These are phyloP conservation scores for Zasmidium citrigriseum DNA, from an alignment of 2,329 filamentous ascomycete genomes.

Conservation along the genomic window DNA sequence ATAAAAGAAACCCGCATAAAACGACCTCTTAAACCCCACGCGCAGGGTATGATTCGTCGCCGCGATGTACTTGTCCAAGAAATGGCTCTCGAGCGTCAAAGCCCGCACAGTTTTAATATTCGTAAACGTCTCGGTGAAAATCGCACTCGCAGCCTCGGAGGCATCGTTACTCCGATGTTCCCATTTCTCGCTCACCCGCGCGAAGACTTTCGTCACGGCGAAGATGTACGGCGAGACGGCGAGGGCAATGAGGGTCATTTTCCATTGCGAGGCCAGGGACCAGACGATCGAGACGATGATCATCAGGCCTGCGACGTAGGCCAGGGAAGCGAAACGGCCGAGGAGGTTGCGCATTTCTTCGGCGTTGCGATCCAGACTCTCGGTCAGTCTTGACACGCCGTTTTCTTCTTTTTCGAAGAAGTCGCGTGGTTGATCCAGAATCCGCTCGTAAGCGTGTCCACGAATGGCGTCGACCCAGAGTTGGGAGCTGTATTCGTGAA, in stretches of 20 bases:
- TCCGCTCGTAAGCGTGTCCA: slow-evolving; percentile 64
- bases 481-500: slow-evolving; percentile 72
- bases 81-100: slow-evolving; percentile 72
- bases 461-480: slow-evolving; percentile 76
- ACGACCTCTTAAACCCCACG: slow-evolving; percentile 66
- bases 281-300: slow-evolving; percentile 69
- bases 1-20: slow-evolving; percentile 69
- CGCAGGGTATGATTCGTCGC: slow-evolving; percentile 56
- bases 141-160: slow-evolving; percentile 58
- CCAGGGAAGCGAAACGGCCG: slow-evolving; percentile 71
- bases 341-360: slow-evolving; percentile 87
- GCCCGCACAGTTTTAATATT: slow-evolving; percentile 79
- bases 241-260: slow-evolving; percentile 75
- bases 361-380: slow-evolving; percentile 75
- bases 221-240: slow-evolving; percentile 69
- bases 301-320: slow-evolving; percentile 69
- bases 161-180: slow-evolving; percentile 68
- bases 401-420: slow-evolving; percentile 78
- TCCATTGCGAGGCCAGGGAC: slow-evolving; percentile 76
- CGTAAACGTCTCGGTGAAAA: slow-evolving; percentile 73
- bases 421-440: slow-evolving; percentile 72
- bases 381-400: slow-evolving; percentile 62
- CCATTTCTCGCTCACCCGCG: slow-evolving; percentile 68
- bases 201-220: slow-evolving; percentile 65
- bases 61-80: slow-evolving; percentile 62